Conservation (phyloP, 441 rosid genomes). For the Syzygium syzygioides region DNA sequence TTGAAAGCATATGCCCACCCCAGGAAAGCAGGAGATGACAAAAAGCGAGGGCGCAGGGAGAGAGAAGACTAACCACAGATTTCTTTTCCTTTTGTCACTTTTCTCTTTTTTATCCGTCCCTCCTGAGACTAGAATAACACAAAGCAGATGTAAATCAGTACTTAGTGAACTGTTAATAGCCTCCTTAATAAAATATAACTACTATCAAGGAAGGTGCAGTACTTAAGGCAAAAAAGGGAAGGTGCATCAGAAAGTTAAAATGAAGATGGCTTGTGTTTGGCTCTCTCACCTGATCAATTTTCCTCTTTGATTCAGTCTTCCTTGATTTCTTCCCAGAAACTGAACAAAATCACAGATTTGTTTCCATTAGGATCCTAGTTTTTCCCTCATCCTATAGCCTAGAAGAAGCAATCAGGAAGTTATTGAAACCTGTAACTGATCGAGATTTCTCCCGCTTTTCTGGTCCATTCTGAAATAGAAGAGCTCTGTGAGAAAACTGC, state of each 20-base stretch:
- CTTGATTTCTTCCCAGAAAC: slow-evolving; percentile 28
- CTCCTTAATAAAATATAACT: background rate
- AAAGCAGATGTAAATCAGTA: background rate
- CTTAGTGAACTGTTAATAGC: background rate
- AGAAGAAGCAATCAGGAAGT: slow-evolving; percentile 9
- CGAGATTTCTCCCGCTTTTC: slow-evolving; percentile 26
- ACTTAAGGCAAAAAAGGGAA: background rate
- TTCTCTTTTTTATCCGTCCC: slow-evolving; percentile 31
- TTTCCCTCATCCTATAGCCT: background rate
- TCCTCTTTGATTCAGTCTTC: slow-evolving; percentile 22
- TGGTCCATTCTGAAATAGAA: slow-evolving; percentile 27
- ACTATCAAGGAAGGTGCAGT: background rate
- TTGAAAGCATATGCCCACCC: background rate
- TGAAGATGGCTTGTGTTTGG: background rate
- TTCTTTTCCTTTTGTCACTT: slow-evolving; percentile 20
- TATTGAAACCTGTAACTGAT: slow-evolving; percentile 33
- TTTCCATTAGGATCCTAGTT: slow-evolving; percentile 1
- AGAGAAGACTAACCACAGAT: slow-evolving; percentile 15
- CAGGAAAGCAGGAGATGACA: background rate
- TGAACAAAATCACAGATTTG: slow-evolving; percentile 18
- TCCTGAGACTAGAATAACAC: slow-evolving; percentile 26
- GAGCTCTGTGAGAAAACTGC: slow-evolving; percentile 9
- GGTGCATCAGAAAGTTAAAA: background rate
- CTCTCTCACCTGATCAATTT: slow-evolving; percentile 26
- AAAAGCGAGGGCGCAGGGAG: background rate